phyloP scores from a whole-genome alignment of 768 basidiomycete genomes.

The Auricularia auricula-judae region DNA sequence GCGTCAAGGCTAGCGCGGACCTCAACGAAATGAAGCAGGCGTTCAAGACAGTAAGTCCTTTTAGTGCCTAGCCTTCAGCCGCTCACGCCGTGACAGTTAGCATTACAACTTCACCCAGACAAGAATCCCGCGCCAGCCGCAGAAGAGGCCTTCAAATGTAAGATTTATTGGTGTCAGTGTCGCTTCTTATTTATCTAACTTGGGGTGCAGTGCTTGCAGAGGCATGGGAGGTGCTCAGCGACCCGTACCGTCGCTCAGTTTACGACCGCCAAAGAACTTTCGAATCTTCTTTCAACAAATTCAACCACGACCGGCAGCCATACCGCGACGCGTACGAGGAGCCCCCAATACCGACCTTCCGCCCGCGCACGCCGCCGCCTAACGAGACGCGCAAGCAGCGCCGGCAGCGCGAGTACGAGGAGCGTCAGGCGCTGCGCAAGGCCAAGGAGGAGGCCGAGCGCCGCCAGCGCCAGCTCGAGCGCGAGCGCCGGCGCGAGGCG shows the following conservation, averaged over 20 bases:
- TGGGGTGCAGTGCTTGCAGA: not conserved
- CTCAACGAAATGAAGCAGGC: not conserved
- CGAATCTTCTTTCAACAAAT: no score
- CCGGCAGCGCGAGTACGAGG: conserved; percentile 53
- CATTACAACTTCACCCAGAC: not conserved
- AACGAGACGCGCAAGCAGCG: not conserved
- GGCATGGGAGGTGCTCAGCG: not conserved
- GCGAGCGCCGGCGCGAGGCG: no score
- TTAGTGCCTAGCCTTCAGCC: not conserved
- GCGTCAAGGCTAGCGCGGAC: not conserved
- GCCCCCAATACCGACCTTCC: not conserved
- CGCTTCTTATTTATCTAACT: not conserved
- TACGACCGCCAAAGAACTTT: not conserved
- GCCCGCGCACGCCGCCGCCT: not conserved
- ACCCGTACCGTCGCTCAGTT: not conserved
- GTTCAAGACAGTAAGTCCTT: not conserved
- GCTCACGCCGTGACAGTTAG: not conserved
- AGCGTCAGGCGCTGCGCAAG: conserved; percentile 33
- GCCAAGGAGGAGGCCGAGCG: no score
- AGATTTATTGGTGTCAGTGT: not conserved
- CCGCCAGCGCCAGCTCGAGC: no score
- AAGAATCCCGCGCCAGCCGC: not conserved
- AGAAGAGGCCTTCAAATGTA: not conserved
- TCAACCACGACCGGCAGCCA: no score
- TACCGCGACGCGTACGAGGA: not conserved